Evolutionary conservation across 208 protist genomes (phyloP).

Genomic region (Crithidia bombi): DNA sequence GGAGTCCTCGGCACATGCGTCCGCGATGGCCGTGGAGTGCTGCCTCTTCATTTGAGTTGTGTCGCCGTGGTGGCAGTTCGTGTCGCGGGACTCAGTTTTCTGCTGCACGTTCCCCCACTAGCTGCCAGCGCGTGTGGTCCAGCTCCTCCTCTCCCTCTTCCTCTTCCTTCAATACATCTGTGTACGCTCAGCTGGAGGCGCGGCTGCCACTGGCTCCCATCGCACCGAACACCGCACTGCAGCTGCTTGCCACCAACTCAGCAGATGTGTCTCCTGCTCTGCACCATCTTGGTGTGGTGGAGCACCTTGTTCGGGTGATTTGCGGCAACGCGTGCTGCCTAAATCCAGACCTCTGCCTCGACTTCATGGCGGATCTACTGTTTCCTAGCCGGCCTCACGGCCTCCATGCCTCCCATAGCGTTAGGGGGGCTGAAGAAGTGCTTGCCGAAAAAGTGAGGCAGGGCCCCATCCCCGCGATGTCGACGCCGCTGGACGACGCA

Average conservation of each 20-base stretch:
- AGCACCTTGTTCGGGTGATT: conserved; percentile 25
- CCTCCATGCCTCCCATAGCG: neutral
- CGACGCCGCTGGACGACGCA: neutral
- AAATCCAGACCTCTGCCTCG: conserved; percentile 12
- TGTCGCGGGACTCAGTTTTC: no score
- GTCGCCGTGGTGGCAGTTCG: no score
- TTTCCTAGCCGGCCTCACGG: conserved; percentile 7
- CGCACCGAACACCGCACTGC: conserved; percentile 33
- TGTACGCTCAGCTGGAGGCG: conserved; percentile 26
- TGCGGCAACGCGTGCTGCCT: conserved; percentile 29
- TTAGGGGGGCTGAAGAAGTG: neutral
- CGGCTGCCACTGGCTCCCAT: conserved; percentile 38
- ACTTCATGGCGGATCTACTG: conserved; percentile 14
- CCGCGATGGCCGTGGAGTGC: no score
- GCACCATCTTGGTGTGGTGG: conserved; percentile 26
- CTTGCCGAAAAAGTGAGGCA: neutral
- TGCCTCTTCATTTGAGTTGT: no score
- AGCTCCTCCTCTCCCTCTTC: no score
- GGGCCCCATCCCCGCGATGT: no score
- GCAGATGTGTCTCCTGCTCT: neutral
- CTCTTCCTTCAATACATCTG: no score
- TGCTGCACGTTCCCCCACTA: no score
- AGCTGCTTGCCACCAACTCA: conserved; percentile 2
- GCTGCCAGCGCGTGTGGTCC: no score
- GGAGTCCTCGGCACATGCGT: no score